Evolutionary conservation across 2,329 filamentous ascomycete genomes (phyloP).

Genomic region (Daldinia sp.): DNA sequence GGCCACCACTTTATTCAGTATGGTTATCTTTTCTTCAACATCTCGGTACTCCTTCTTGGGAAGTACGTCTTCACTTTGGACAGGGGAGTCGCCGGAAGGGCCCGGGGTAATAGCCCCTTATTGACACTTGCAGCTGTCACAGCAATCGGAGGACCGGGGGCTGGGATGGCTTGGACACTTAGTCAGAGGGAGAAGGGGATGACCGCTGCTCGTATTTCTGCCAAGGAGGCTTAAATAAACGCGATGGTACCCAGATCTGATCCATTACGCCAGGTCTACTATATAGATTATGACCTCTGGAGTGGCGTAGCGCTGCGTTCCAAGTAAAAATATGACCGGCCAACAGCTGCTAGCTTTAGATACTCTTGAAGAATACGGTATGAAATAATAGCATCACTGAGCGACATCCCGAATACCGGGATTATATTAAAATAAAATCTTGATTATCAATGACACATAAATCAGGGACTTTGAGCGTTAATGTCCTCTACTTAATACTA

Average conservation of each 20-base stretch:
- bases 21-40: constrained; percentile 3
- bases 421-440: no score
- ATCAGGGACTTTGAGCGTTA: no score
- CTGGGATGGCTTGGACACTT: constrained; percentile 21
- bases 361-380: no score
- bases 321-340: no score
- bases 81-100: neutral
- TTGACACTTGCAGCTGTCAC: neutral
- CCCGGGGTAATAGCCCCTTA: neutral
- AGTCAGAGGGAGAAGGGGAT: constrained; percentile 5
- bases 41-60: constrained; percentile 12
- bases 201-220: neutral
- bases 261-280: no score
- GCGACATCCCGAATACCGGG: no score
- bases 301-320: no score
- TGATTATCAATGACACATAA: no score
- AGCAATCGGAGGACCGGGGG: constrained; percentile 14
- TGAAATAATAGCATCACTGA: no score
- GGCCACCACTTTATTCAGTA: constrained; percentile 20
- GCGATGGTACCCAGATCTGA: neutral
- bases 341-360: no score
- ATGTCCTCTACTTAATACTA: no score
- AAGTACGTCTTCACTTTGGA: neutral
- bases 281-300: no score
- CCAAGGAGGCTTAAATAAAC: neutral